Base-by-base conservation (phyloP, 192 early-diverging fungal species). In the Coemansia sp. region DNA sequence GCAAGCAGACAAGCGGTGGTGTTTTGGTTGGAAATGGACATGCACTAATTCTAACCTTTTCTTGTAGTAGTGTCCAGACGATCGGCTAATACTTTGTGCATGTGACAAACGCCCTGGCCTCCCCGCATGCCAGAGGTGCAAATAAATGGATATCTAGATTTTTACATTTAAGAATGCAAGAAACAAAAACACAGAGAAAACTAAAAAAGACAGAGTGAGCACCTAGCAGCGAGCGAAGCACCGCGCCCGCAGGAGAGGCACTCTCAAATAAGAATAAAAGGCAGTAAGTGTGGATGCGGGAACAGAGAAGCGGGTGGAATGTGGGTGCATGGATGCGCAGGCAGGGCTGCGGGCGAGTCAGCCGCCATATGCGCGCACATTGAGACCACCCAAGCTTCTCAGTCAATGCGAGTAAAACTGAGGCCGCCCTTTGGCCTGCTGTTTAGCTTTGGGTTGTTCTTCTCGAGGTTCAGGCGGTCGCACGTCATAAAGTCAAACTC, bases 401-500 rank as follows among this genome's bases (percentile, higher is more conserved):
- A 79, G 64, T 74, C 67, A 42, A 92, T 86, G 65, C 90, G 84
- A 11, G 84, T 84, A 56, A 92, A 92, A 57, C 88, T 88, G 31
- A 86, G 79, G 21, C 90, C 90, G 71, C 88, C 90, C 73, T 86
- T 85, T 53, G 86, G 90, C 49, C 83, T 84, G 24, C 86, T 84
- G 73, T 89, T 87, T 63, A 90, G 70, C 68, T 86, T 87, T 21
- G 88, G 90, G 60, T 92, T 92, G 53, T 83, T 86, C 71, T 87
- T 89, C 50, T 85, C 83, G 50, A 92, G 70, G 48, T 84, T 75
- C 24, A 86, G 85, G 74, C 87, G 85, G 69, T 86, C 90, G 71
- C 84, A 73, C 37, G 84, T 79, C 64, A 84, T 86, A 82, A 86
- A 86, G 79, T 92, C 89, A 82, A 92, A 87, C 68, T 88, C 87